Evolutionary conservation across 805 yeast species (phyloP).

Genomic region (Millerozyma miso): DNA sequence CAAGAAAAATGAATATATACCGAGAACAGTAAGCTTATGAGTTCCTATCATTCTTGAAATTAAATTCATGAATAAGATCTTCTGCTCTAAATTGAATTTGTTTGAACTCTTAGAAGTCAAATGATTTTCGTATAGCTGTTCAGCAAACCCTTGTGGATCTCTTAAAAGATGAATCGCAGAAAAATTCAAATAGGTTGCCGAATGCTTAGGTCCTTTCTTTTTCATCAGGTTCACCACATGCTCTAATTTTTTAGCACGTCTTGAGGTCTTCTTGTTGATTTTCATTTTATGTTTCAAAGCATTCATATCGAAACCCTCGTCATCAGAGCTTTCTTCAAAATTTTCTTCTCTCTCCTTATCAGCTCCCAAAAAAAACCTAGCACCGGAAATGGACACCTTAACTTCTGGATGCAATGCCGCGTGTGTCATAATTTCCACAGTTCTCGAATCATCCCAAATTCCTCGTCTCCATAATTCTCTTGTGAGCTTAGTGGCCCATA

Average conservation of each 20-base stretch:
- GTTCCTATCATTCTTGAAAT: slow-evolving; percentile 89
- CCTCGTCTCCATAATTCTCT: slow-evolving; percentile 97
- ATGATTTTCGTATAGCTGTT: slow-evolving; percentile 68
- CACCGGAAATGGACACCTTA: slow-evolving; percentile 88
- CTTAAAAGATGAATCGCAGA: slow-evolving; percentile 90
- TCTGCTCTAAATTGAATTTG: slow-evolving; percentile 80
- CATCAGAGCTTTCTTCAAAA: slow-evolving; percentile 68
- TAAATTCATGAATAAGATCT: slow-evolving; percentile 81
- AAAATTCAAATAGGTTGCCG: slow-evolving; percentile 76
- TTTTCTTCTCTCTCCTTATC: slow-evolving; percentile 90
- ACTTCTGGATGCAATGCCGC: slow-evolving; percentile 86
- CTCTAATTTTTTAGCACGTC: slow-evolving; percentile 77
- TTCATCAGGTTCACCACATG: slow-evolving; percentile 65
- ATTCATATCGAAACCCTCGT: slow-evolving; percentile 66
- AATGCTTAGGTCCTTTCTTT: slow-evolving; percentile 50
- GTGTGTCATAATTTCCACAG: slow-evolving; percentile 96
- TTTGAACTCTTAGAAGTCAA: slow-evolving; percentile 65
- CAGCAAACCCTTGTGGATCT: slow-evolving; percentile 98
- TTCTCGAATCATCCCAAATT: slow-evolving; percentile 95
- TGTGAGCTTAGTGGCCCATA: slow-evolving; percentile 95
- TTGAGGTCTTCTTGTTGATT: slow-evolving; percentile 77
- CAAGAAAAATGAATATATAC: slow-evolving; percentile 82
- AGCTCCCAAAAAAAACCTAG: slow-evolving; percentile 87
- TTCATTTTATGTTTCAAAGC: slow-evolving; percentile 76
- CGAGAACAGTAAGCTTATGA: slow-evolving; percentile 86